Base-by-base conservation (phyloP, 495 filamentous ascomycete genomes). In the Elaphomyces granulatus region DNA sequence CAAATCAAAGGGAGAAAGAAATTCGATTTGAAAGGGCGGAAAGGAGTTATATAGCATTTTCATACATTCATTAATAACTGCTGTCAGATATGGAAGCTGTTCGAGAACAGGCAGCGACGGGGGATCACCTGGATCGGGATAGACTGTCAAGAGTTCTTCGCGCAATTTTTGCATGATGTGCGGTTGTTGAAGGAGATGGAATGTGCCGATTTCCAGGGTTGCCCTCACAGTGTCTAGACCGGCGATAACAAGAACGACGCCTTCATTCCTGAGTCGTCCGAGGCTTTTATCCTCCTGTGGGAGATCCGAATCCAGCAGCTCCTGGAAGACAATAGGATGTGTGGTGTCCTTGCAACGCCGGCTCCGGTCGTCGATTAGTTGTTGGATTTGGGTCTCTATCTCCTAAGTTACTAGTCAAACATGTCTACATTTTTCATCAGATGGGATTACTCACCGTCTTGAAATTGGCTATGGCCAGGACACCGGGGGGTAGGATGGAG, bases 61-160 rank as follows among this genome's bases (percentile, higher is more conserved):
- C n/a, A n/a, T n/a, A n/a, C n/a, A n/a, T n/a, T 70, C 66, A 34
- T 62, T 50, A 8, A 70, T 50, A 7, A 64, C 51, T 0, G 55
- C 67, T 30, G 50, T 54, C n/a, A 68, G 45, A 43, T 63, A 63
- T 0, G 59, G 58, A 20, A 55, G 54, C 16, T 47, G 45, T 38
- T 65, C 53, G 0, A 63, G 48, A 4, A 46, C 40, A 14, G 33
- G 28, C 8, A 49, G 38, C 6, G 42, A 23, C 9, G 45, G 43
- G 3, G 41, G 31, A 19, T 36, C 36, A 15, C 15, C n/a, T 7
- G 32, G 43, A 21, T 48, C 42, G 2, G 58, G 47, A 3, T 51
- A 44, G 3, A 46, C 49, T 0, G 23, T 33, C 14, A 44, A 28
- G 10, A 61, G 43, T 31, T 61, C 58, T 3, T 32, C 21, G 28